These are phyloP conservation scores for Calonectria crousiana DNA, from an alignment of 2,329 filamentous ascomycete genomes.

Conservation along the genomic window DNA sequence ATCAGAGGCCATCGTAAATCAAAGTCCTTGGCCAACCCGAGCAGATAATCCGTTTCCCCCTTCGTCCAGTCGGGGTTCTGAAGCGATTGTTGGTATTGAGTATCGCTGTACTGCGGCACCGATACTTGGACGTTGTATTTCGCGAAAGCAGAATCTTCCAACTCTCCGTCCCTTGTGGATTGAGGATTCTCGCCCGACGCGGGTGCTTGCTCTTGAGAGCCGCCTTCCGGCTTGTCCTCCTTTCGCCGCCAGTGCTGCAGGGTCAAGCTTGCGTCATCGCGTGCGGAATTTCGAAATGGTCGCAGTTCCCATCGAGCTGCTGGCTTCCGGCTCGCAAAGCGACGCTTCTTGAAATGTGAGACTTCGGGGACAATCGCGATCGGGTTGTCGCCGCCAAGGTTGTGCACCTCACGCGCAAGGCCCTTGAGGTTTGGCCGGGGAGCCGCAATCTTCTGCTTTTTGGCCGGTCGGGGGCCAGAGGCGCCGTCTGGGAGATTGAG, in stretches of 20 bases:
- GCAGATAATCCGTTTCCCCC: constrained; percentile 93
- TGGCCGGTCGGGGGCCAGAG: constrained; percentile 68
- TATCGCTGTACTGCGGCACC: constrained; percentile 85
- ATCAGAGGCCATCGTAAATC: constrained; percentile 93
- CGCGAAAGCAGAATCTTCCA: constrained; percentile 77
- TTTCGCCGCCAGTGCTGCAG: constrained; percentile 86
- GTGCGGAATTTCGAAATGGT: constrained; percentile 82
- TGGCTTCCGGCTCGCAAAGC: constrained; percentile 66
- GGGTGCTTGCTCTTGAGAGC: constrained; percentile 48
- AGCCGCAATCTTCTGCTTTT: constrained; percentile 79
- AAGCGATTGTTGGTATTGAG: constrained; percentile 84
- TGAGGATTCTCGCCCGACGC: constrained; percentile 39
- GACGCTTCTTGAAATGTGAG: constrained; percentile 70
- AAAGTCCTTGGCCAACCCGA: constrained; percentile 80
- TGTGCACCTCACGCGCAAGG: constrained; percentile 74
- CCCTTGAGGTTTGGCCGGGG: constrained; percentile 73
- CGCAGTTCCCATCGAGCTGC: constrained; percentile 74
- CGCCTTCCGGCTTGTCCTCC: constrained; percentile 57
- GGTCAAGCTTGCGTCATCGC: constrained; percentile 74
- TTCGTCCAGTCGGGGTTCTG: constrained; percentile 85
- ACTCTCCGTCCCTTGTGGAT: constrained; percentile 42
- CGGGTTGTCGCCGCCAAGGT: constrained; percentile 73
- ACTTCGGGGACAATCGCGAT: constrained; percentile 75
- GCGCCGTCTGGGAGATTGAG: constrained; percentile 79
- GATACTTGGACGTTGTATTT: constrained; percentile 89